phyloP scores from a whole-genome alignment of 2,329 filamentous ascomycete genomes.

The Calonectria pseudoturangicola region DNA sequence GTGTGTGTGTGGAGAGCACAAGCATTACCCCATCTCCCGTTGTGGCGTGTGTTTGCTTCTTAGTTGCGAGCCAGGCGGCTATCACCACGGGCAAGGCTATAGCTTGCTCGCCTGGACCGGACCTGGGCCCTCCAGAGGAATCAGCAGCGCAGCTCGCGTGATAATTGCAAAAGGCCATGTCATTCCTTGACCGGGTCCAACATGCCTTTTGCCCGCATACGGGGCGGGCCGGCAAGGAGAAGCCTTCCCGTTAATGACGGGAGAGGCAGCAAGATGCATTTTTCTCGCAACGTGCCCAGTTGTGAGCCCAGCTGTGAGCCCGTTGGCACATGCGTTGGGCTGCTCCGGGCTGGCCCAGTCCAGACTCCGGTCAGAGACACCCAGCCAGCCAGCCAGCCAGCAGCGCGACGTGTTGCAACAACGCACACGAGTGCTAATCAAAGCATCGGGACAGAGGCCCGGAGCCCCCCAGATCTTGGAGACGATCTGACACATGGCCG shows the following conservation, averaged over 20 bases:
- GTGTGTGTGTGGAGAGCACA: constrained; percentile 13
- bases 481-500: constrained; percentile 26
- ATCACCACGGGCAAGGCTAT: neutral
- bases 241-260: neutral
- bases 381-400: constrained; percentile 14
- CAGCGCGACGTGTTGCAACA: constrained; percentile 22
- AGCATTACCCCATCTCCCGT: constrained; percentile 9
- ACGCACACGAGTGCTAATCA: constrained; percentile 17
- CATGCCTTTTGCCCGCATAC: constrained; percentile 17
- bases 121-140: neutral
- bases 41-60: constrained; percentile 16
- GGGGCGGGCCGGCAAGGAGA: neutral
- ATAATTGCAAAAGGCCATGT: constrained; percentile 9
- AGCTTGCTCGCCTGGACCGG: constrained; percentile 3
- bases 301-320: neutral
- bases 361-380: constrained; percentile 11
- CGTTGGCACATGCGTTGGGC: constrained; percentile 17
- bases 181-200: constrained; percentile 20
- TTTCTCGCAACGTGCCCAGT: constrained; percentile 7
- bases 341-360: constrained; percentile 1
- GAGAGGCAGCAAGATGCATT: neutral
- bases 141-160: neutral
- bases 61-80: neutral
- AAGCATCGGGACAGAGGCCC: constrained; percentile 13
- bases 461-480: constrained; percentile 22